Percentiles rank a stretch among this genome's conserved stretches.
Conservation (phyloP, 768 basidiomycete genomes). For the Suillus discolor region DNA sequence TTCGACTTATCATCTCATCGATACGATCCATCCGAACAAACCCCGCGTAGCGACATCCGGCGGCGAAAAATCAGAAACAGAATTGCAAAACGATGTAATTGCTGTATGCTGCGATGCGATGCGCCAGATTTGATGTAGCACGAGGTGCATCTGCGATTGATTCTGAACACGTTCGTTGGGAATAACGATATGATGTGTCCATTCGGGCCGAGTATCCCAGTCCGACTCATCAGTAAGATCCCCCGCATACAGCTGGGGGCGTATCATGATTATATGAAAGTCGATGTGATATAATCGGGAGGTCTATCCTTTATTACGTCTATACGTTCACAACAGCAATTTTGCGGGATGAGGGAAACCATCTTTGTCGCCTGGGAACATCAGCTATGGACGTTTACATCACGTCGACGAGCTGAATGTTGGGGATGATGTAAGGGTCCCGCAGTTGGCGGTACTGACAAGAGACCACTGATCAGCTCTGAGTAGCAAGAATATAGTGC, state of each 20-base stretch:
- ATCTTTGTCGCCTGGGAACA: not conserved
- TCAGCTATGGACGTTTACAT: not conserved
- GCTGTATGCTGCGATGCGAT: not conserved
- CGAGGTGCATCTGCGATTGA: not conserved
- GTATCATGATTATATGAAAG: not conserved
- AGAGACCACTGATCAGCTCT: not conserved
- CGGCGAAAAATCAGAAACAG: not conserved
- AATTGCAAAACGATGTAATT: not conserved
- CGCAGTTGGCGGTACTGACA: not conserved
- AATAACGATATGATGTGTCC: not conserved
- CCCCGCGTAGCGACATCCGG: not conserved
- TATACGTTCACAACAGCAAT: not conserved
- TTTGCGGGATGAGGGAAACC: not conserved
- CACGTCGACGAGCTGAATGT: constrained; percentile 5
- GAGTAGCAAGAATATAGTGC: not conserved
- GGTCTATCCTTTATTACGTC: not conserved
- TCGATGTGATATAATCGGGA: not conserved
- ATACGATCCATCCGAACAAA: not conserved
- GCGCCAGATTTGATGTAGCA: not conserved
- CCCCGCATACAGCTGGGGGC: not conserved
- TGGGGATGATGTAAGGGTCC: constrained; percentile 1
- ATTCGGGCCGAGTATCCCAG: not conserved
- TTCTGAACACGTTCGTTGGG: not conserved
- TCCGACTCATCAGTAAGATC: not conserved
- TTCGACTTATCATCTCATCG: not conserved